Evolutionary conservation across 2,329 filamentous ascomycete genomes (phyloP).

Genomic region (Xylaria arbuscula): DNA sequence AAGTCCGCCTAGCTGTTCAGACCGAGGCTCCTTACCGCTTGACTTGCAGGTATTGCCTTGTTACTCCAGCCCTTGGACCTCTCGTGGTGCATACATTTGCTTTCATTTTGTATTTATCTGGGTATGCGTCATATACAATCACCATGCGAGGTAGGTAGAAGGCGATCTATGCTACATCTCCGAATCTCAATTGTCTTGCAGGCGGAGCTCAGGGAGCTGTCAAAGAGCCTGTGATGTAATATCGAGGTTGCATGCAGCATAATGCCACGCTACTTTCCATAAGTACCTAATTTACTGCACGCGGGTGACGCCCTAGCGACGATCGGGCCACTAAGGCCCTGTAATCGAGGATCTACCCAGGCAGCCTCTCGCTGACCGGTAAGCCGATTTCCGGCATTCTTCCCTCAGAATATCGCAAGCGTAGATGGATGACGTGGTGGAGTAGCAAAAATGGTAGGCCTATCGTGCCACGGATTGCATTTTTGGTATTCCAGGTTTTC

Average conservation of each 20-base stretch:
- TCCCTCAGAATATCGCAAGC: not conserved
- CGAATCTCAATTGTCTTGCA: not conserved
- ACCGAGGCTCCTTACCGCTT: not conserved
- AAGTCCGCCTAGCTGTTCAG: not conserved
- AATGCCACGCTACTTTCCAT: conserved; percentile 4
- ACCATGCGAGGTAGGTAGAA: too few species aligned
- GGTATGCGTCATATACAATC: not conserved
- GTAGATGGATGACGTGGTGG: conserved; percentile 21
- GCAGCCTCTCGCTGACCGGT: not conserved
- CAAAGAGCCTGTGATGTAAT: conserved; percentile 12
- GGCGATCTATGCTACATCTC: too few species aligned
- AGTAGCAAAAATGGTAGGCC: not conserved
- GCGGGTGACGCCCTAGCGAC: not conserved
- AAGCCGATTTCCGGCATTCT: conserved; percentile 10
- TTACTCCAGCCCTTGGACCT: not conserved
- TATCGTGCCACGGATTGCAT: not conserved
- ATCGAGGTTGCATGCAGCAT: conserved; percentile 18
- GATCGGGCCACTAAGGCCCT: not conserved
- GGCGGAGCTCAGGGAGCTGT: not conserved
- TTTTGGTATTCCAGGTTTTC: conserved; percentile 4
- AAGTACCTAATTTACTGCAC: not conserved
- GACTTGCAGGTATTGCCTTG: not conserved
- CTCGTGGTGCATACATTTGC: not conserved
- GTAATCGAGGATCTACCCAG: not conserved
- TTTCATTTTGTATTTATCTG: not conserved